Conservation (phyloP, 371 early-diverging fungal genomes). For the Mortierella sp. region DNA sequence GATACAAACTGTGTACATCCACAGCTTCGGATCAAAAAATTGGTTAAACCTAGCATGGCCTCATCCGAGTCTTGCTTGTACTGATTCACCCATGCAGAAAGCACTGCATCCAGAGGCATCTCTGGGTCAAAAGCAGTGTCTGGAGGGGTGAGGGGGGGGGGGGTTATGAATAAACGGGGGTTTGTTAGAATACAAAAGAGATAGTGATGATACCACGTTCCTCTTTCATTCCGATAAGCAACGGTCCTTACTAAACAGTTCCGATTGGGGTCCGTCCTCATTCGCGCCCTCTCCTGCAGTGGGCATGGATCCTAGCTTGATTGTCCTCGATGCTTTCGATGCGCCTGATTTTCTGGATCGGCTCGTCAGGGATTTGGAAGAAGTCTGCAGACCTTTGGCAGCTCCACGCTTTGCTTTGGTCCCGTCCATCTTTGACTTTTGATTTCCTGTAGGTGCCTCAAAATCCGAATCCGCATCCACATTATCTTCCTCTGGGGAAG, state of each 20-base stretch:
- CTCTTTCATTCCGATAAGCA: not conserved
- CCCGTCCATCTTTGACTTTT: slow-evolving; percentile 5
- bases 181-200: not conserved
- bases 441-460: slow-evolving; percentile 22
- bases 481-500: slow-evolving; percentile 8
- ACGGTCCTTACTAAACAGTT: slow-evolving; percentile 28
- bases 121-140: slow-evolving; percentile 36
- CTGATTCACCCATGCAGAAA: slow-evolving; percentile 24
- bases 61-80: slow-evolving; percentile 25
- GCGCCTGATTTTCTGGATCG: slow-evolving; percentile 11
- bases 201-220: not conserved
- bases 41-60: slow-evolving; percentile 30
- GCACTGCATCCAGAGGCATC: slow-evolving; percentile 36
- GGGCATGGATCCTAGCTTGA: not conserved
- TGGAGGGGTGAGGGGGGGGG: not conserved
- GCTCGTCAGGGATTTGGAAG: slow-evolving; percentile 9
- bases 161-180: not conserved
- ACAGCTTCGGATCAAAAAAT: slow-evolving; percentile 43
- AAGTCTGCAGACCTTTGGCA: slow-evolving; percentile 2
- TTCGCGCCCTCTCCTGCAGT: slow-evolving; percentile 1
- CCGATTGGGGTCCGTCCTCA: slow-evolving; percentile 14
- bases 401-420: slow-evolving; percentile 11
- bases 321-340: slow-evolving; percentile 3
- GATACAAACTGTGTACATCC: slow-evolving; percentile 38
- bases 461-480: slow-evolving; percentile 29